Evolutionary conservation across 345 rosid species (phyloP).

Genomic region (Viola odorata): DNA sequence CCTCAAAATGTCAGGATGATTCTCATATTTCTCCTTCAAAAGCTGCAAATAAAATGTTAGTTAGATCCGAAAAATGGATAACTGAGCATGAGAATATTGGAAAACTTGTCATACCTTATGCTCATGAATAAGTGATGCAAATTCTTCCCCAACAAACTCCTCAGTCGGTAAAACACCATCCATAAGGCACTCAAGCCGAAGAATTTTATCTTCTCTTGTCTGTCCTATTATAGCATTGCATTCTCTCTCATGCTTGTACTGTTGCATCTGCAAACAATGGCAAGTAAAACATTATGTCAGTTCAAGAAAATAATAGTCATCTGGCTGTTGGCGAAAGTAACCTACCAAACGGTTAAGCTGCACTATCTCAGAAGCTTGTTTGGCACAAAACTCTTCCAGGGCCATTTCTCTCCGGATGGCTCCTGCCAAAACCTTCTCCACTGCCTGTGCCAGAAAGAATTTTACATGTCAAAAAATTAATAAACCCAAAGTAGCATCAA

Average conservation of each 20-base stretch:
- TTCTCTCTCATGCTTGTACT: slow-evolving; percentile 96
- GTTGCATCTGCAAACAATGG: slow-evolving; percentile 67
- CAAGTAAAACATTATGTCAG: slow-evolving; percentile 11
- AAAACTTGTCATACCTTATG: slow-evolving; percentile 46
- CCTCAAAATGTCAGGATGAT: slow-evolving; percentile 79
- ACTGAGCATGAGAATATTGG: slow-evolving; percentile 5
- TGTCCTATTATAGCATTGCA: slow-evolving; percentile 87
- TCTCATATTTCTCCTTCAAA: slow-evolving; percentile 82
- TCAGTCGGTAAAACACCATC: slow-evolving; percentile 88
- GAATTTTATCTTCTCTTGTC: slow-evolving; percentile 89
- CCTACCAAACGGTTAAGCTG: slow-evolving; percentile 91
- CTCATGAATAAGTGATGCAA: slow-evolving; percentile 69
- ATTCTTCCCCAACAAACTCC: slow-evolving; percentile 85
- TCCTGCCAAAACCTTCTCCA: slow-evolving; percentile 91
- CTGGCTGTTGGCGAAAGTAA: slow-evolving; percentile 8
- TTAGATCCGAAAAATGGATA: slow-evolving; percentile 6
- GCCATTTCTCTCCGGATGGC: slow-evolving; percentile 99
- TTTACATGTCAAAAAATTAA: slow-evolving; percentile 3
- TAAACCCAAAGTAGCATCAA: background rate
- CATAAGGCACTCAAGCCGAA: slow-evolving; percentile 91
- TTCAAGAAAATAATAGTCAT: slow-evolving; percentile 4
- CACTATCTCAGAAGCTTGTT: slow-evolving; percentile 78
- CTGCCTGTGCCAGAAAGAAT: slow-evolving; percentile 53
- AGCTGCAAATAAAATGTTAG: slow-evolving; percentile 47
- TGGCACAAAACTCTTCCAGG: slow-evolving; percentile 81